Evolutionary conservation across 306 rosid species (phyloP), one percentile per base, ranked within the genome.

Genomic region (Gastrolobium villosum): DNA sequence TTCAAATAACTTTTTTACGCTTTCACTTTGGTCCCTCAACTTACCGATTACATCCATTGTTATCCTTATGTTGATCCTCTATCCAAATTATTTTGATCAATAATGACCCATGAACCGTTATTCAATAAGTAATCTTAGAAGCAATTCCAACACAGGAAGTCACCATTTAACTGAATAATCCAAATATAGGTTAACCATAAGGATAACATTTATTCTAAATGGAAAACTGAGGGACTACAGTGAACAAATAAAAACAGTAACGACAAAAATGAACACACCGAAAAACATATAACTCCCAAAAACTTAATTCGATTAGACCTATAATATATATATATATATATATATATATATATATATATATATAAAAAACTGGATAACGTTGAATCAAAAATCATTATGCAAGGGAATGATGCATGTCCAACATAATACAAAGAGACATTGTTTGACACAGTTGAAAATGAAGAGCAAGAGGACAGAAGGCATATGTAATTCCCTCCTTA

Each of bases 401-500:
- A 26, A 48, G 3, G 59, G 78, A 4, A 52, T 40, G 41, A 39
- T 11, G n/a, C 36, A 65, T 5, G 69, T 31, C 50, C 34, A 53
- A 28, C 11, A 43, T 32, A 53, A 40, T 26, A 9, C 3, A 40
- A 59, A 14, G 26, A 43, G 64, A 35, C 69, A 54, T 15, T 20
- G 52, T 44, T 65, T 44, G 64, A 35, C 39, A 56, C 5, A 63
- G 82, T 39, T 8, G 63, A 45, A 40, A 61, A 71, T 40, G 36
- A 62, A 3, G 55, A 70, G 28, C 7, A 72, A 41, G 34, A 44
- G 5, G n/a, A 61, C 36, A n/a, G 15, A 60, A 66, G 49, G 61
- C 20, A 8, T 43, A 41, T 13, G 7, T 40, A 20, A 32, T 30
- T 43, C 49, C 75, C 75, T 43, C 60, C 40, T 32, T 40, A 20